Evolutionary conservation across 2,329 filamentous ascomycete species (phyloP).

Genomic region (Celoporthe dispersa): DNA sequence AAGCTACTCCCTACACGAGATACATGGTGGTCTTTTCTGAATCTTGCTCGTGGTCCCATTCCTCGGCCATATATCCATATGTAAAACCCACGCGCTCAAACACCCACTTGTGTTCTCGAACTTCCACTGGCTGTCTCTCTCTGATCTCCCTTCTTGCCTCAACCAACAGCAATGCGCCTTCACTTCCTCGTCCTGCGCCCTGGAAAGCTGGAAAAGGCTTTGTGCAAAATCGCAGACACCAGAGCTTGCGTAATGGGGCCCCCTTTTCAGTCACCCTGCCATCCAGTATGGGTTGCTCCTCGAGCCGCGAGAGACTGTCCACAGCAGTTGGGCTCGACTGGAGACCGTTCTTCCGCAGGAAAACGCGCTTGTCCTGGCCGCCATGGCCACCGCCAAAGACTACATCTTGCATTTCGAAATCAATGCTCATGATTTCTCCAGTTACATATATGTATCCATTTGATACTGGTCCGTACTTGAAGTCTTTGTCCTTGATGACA

Average conservation of each 20-base stretch:
- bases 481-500: background rate
- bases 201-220: background rate
- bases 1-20: background rate
- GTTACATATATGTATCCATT: background rate
- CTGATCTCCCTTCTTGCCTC: background rate
- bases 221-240: background rate
- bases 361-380: background rate
- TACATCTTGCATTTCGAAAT: background rate
- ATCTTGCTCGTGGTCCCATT: background rate
- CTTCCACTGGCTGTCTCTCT: background rate
- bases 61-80: background rate
- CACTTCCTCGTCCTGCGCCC: background rate
- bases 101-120: background rate
- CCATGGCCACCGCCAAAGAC: background rate
- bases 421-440: background rate
- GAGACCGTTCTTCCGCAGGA: background rate
- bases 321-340: background rate
- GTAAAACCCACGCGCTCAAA: background rate
- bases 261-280: background rate
- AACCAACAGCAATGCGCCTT: background rate
- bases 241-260: background rate
- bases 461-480: background rate
- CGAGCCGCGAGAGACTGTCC: background rate
- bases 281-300: background rate
- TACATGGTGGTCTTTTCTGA: background rate